Base-by-base conservation (phyloP, 2,329 filamentous ascomycete species). In the Aspergillus brunneoviolaceus region DNA sequence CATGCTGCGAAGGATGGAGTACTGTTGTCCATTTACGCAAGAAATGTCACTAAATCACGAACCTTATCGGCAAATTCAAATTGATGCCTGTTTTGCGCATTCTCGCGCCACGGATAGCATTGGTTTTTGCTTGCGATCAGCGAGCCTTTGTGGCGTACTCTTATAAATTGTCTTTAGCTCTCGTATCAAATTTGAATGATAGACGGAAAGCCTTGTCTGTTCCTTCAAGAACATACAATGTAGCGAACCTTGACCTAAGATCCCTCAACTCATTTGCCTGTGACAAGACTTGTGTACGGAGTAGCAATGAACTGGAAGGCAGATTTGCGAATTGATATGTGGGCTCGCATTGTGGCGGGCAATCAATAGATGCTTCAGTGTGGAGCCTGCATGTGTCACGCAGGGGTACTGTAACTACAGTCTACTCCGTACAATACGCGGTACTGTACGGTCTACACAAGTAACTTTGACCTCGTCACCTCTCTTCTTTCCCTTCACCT, bases 1-100 rank as follows among this genome's bases (percentile, higher is more conserved):
- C 76, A 60, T 91, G 89, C 74, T 91, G 89, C 71, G 82, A 87
- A 11, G 88, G 87, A 7, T 88, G 88, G 76, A 85, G 86, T 11
- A 85, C 88, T 1, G 80, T 88, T 49, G 84, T 91, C 4, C 85
- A 87, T 62, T 76, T 91, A 67, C 85, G 85, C 68, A 87, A 90
- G 72, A 84, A 84, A 50, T 75, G 76, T 60, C 73, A 77, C 65
- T 79, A 56, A 66, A 25, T 12, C 29, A 49, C 42, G n/a, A 11
- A 29, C 27, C 27, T 29, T 29, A 3, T 29, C 2, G 27, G 23
- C 14, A 11, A 31, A 25, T 21, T 19, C 16, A 39, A 48, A 11
- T 6, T 21, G 21, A 9, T 21, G 23, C 7, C 14, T 50, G 7
- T 19, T 9, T 29, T 50, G 6, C 19, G 39, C 39, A 45, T 21